Conservation (phyloP, 2,329 filamentous ascomycete species). For the Pseudogymnoascus sp. region DNA sequence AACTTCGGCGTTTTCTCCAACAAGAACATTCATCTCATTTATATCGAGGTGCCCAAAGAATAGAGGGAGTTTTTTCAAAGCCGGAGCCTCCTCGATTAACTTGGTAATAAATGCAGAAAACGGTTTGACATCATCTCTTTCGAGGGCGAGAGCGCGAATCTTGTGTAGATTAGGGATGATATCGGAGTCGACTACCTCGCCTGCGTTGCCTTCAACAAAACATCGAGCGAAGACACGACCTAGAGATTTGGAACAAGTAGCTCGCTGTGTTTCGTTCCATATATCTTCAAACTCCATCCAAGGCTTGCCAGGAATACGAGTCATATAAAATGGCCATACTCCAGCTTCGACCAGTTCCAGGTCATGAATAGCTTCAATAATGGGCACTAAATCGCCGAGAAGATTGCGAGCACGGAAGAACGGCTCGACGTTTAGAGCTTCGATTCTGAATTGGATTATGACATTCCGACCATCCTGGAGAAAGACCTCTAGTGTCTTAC, state of each 20-base stretch:
- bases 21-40: constrained; percentile 6
- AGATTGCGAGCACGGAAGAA: constrained; percentile 17
- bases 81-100: background rate
- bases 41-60: background rate
- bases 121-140: background rate
- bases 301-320: constrained; percentile 18
- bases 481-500: constrained; percentile 20
- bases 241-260: background rate
- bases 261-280: background rate
- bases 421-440: constrained; percentile 17
- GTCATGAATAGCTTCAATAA: constrained; percentile 17
- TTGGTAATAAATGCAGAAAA: background rate
- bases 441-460: constrained; percentile 21
- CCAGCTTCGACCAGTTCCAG: constrained; percentile 16
- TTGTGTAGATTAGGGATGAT: background rate
- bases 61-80: background rate
- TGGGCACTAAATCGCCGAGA: constrained; percentile 19
- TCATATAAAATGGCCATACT: constrained; percentile 21
- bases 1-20: constrained; percentile 10
- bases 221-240: background rate
- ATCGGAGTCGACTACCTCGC: background rate
- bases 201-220: background rate
- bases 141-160: background rate
- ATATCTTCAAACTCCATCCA: constrained; percentile 12
- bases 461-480: constrained; percentile 16